Conservation (phyloP, 1,284 basidiomycete species). For the Ceratobasidium sp. region DNA sequence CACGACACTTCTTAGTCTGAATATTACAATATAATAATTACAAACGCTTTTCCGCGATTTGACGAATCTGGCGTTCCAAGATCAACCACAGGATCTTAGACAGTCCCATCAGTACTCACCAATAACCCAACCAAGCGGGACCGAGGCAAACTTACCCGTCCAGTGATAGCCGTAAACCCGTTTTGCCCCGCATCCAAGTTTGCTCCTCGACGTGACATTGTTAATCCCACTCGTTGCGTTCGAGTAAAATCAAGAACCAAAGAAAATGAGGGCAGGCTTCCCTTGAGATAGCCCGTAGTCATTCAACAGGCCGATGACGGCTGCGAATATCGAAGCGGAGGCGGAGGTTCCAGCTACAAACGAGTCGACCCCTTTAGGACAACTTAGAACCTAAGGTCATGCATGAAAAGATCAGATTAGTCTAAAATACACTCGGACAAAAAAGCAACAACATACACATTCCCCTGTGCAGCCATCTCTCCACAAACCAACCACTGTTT, state of each 20-base stretch:
- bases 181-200: constrained; percentile 54
- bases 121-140: not conserved
- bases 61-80: constrained; percentile 71
- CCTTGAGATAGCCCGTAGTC: constrained; percentile 56
- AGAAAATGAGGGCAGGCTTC: constrained; percentile 57
- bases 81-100: constrained; percentile 65
- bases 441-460: constrained; percentile 46
- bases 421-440: not conserved
- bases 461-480: constrained; percentile 56
- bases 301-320: constrained; percentile 59
- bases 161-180: constrained; percentile 61
- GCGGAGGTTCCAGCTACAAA: constrained; percentile 58
- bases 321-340: constrained; percentile 57
- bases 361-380: constrained; percentile 50
- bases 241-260: constrained; percentile 60
- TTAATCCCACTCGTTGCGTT: constrained; percentile 60
- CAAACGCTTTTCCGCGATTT: constrained; percentile 64
- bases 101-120: not conserved
- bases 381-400: constrained; percentile 50
- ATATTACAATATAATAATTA: no score
- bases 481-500: not conserved
- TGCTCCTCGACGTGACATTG: constrained; percentile 69
- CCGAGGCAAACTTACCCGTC: constrained; percentile 60
- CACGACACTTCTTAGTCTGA: no score
- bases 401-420: not conserved